Base-by-base conservation (phyloP, 1,139 yeast species). In the Lodderomyces theae region DNA sequence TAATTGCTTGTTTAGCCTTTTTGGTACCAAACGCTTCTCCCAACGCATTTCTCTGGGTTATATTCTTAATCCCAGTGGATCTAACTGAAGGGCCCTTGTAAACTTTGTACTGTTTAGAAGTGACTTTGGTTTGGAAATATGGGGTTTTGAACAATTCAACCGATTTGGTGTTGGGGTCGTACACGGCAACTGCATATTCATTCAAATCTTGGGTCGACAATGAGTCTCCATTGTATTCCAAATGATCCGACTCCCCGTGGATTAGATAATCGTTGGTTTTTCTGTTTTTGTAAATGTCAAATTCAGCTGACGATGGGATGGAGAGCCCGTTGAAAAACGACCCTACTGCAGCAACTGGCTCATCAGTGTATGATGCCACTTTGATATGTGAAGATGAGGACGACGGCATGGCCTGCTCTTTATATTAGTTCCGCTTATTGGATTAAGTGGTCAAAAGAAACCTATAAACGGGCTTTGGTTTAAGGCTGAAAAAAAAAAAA, bases 21-120 rank as follows among this genome's bases (percentile, higher is more conserved):
- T 87, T 88, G 46, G 98, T 90, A 75, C 99, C 99, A 53, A 92
- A 92, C 2, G 95, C 94, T 63, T 88, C 92, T 57, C 98, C 98
- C 55, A 92, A 74, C 3, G 87, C 86, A 48, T 78, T 86, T 60
- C 96, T 77, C 64, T 86, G 87, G 11, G 71, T 69, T 32, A 72
- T 63, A 51, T 70, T 66, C 54, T 80, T 73, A 11, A 73, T 69
- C 46, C 82, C 80, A 26, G 66, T 62, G 53, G 75, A 80, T 61
- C 74, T 79, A 45, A 86, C 71, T 21, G 71, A 64, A 25, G 92
- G 94, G 2, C 89, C 86, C 37, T 66, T 67, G 48, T 67, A 66
- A 31, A 61, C 61, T 53, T 78, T 73, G 50, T 72, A 76, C 4
- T 73, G 63, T 60, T 74, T 77, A 13, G 85, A 72, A 35, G 76